Base-by-base conservation (phyloP, 164 flowering plant genomes). In the Umbilicus rupestris region DNA sequence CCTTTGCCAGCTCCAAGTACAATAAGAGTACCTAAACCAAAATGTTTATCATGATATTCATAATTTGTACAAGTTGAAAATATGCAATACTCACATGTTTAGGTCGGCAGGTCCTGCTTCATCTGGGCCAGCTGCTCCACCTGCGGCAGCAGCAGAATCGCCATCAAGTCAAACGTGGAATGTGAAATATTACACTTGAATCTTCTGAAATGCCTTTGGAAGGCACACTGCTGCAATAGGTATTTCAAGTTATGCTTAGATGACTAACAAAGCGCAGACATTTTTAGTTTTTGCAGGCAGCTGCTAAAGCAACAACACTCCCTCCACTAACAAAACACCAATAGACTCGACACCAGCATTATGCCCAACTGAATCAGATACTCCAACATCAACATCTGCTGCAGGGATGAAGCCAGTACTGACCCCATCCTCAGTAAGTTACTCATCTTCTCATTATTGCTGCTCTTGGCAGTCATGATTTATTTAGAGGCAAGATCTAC, bases 1-100 rank as follows among this genome's bases (percentile, higher is more conserved):
- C 41, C 65, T 62, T 39, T 62, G 45, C 65, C 65, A 31, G 17
- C 65, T 33, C 65, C 65, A 62, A 45, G 65, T 62, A 62, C 44
- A 7, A 16, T 16, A 37, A n/a, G n/a, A n/a, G n/a, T n/a, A n/a
- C n/a, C n/a, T n/a, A n/a, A 37, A n/a, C 29, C 26, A 62, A n/a
- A 35, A 2, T 19, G 0, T 16, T 4, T 2, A 35, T 3, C 1
- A 33, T 35, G 64, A 17, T 14, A 16, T 2, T 12, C 7, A 62
- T 63, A 37, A 19, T 20, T 37, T 37, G 41, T 3, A 37, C 41
- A 35, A n/a, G n/a, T n/a, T n/a, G n/a, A n/a, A n/a, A n/a, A 39
- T 19, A 8, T 62, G 12, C 1, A 16, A 19, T 1, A 33, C 2
- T 62, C 44, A 37, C 16, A n/a, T 3, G 17, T 62, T 62, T 19